Evolutionary conservation across 108 stramenopile species (phyloP).

Genomic region (Cyclotella baltica): DNA sequence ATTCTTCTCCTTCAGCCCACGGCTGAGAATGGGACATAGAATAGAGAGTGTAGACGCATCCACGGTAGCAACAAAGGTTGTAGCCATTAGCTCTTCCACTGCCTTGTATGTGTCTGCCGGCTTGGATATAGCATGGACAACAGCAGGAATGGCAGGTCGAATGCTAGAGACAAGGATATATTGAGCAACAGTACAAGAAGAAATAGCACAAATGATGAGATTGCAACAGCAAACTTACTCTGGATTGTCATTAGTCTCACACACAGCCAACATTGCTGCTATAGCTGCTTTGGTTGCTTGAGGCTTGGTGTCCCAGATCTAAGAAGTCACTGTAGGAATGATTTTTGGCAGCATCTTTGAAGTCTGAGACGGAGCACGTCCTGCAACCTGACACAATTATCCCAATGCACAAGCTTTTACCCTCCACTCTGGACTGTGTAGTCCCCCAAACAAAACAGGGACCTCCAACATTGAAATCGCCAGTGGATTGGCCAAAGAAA

Average conservation of each 20-base stretch:
- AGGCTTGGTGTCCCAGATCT: slow-evolving; percentile 95
- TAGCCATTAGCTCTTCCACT: slow-evolving; percentile 91
- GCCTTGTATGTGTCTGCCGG: slow-evolving; percentile 92
- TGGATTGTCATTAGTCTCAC: slow-evolving; percentile 84
- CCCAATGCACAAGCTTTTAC: slow-evolving; percentile 84
- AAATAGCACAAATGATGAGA: neutral
- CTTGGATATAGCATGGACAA: slow-evolving; percentile 92
- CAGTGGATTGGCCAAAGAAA: slow-evolving; percentile 72
- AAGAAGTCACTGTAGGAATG: slow-evolving; percentile 82
- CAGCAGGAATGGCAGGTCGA: slow-evolving; percentile 84
- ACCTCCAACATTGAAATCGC: slow-evolving; percentile 69
- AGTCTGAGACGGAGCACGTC: slow-evolving; percentile 62
- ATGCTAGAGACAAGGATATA: slow-evolving; percentile 31
- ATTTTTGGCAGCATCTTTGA: slow-evolving; percentile 82
- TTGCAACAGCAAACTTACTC: slow-evolving; percentile 39
- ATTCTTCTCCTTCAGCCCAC: slow-evolving; percentile 92
- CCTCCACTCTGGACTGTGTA: slow-evolving; percentile 85
- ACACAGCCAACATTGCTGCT: slow-evolving; percentile 76
- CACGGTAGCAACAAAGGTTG: slow-evolving; percentile 96
- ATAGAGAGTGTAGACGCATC: slow-evolving; percentile 95
- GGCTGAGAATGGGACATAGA: slow-evolving; percentile 93
- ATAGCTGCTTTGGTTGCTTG: slow-evolving; percentile 92
- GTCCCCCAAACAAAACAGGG: slow-evolving; percentile 79
- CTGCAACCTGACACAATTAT: slow-evolving; percentile 71
- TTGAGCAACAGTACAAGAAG: neutral